A percentile compares a stretch with the other conserved stretches of the same genome.
phyloP scores from a whole-genome alignment of 768 basidiomycete species.

The Tubosaeta brunneosetosa region DNA sequence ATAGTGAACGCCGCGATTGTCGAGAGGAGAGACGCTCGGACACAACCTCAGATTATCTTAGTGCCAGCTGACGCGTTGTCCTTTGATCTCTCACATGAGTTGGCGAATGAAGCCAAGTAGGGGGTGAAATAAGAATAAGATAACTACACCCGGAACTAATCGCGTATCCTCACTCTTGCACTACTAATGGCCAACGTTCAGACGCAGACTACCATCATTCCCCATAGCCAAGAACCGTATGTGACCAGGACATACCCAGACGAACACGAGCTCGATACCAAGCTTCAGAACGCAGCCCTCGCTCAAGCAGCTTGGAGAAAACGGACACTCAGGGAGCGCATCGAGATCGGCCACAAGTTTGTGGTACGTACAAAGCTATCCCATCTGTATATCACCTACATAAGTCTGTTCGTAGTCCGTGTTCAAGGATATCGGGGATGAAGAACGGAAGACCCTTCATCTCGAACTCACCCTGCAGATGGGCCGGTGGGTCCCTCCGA shows the following conservation, averaged over 20 bases:
- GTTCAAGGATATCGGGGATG: slow-evolving; percentile 40
- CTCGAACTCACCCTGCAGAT: slow-evolving; percentile 83
- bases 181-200: slow-evolving; percentile 1
- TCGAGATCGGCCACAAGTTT: slow-evolving; percentile 69
- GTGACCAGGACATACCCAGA: slow-evolving; percentile 56
- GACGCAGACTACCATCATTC: slow-evolving; percentile 77
- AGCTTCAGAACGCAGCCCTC: slow-evolving; percentile 49
- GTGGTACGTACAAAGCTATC: slow-evolving; percentile 43
- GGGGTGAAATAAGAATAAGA: too few species aligned
- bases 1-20: too few species aligned
- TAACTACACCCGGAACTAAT: too few species aligned
- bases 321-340: slow-evolving; percentile 53
- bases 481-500: slow-evolving; percentile 62
- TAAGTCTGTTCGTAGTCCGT: slow-evolving; percentile 34
- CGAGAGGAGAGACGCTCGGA: too few species aligned
- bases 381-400: neutral
- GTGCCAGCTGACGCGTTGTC: too few species aligned
- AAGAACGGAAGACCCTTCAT: slow-evolving; percentile 48
- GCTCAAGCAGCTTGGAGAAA: slow-evolving; percentile 77
- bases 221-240: slow-evolving; percentile 69
- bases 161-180: too few species aligned
- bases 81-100: too few species aligned
- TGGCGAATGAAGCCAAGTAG: too few species aligned
- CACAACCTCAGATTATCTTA: too few species aligned
- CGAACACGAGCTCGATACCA: slow-evolving; percentile 53